Percentiles rank a stretch among this genome's conserved stretches.
phyloP scores from a whole-genome alignment of 2,329 filamentous ascomycete species.

The Shiraia bambusicola region DNA sequence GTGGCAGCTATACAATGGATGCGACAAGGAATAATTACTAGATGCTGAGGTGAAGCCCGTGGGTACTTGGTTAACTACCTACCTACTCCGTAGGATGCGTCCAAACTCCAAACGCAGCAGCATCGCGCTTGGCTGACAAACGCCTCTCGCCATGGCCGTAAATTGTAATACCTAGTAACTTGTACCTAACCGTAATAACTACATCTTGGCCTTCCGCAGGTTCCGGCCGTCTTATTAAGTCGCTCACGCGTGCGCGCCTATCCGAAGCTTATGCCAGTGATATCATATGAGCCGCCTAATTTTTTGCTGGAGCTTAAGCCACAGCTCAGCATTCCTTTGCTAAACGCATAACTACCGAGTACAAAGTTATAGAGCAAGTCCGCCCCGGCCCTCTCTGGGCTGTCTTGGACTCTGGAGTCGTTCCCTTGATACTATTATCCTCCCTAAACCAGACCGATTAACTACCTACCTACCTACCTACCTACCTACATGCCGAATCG shows the following conservation, averaged over 20 bases:
- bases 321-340: constrained; percentile 5
- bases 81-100: no score
- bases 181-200: no score
- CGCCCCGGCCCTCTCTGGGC: not conserved
- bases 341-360: not conserved
- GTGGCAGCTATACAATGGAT: not conserved
- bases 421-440: constrained; percentile 1
- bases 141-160: constrained; percentile 19
- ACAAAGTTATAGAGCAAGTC: constrained; percentile 3
- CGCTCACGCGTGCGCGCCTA: constrained; percentile 7
- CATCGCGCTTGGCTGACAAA: constrained; percentile 31
- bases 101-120: constrained; percentile 24
- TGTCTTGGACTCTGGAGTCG: not conserved
- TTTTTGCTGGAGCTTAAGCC: constrained; percentile 6
- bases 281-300: constrained; percentile 5
- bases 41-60: constrained; percentile 4
- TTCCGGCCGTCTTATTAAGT: constrained; percentile 26
- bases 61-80: no score
- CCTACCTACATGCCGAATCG: constrained; percentile 28
- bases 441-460: constrained; percentile 1
- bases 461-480: constrained; percentile 30
- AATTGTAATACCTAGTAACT: no score
- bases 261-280: constrained; percentile 1
- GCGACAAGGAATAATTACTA: not conserved
- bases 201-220: constrained; percentile 22